Evolutionary conservation across 2,329 filamentous ascomycete species (phyloP), one percentile per base, ranked within the genome.

Genomic region (Fusarium bulbicola): DNA sequence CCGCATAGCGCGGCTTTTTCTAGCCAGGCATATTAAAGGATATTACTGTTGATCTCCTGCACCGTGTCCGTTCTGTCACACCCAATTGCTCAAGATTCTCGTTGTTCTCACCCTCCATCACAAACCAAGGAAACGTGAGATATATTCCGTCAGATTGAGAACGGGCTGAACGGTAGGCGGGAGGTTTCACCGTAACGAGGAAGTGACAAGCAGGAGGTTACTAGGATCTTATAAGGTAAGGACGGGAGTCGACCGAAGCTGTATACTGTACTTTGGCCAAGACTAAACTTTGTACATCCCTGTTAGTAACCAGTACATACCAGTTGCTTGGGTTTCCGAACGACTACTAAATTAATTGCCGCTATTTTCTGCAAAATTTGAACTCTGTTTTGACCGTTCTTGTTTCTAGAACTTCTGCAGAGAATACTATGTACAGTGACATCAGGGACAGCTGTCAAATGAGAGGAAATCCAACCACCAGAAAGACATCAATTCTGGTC

Each of bases 231-330:
- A 34, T 16, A 34, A 34, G 32, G 32, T 34, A 34, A 24, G 30
- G 28, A 57, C 72, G 72, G 72, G 71, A 74, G 52, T 74, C 53
- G 72, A 74, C 72, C 72, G 71, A 74, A 50, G 13, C 52, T 53
- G 72, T 66, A 69, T 39, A 50, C 24, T 57, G 32, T 68, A 74
- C 72, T 59, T 71, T 32, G 39, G 40, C 58, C 42, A 68, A 65
- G 52, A 32, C 26, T 11, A 30, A 15, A 21, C n/a, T 24, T 28
- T 36, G 40, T 39, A 43, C n/a, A 39, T 15, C 56, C 36, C 26
- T 59, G 43, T 36, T 37, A 18, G 68, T 59, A 53, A 42, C 39
- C 14, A 40, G 42, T 74, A 60, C 50, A 40, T 60, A 49, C 43
- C 46, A 43, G 34, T 49, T 18, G 63, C 42, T 59, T 64, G 46